phyloP scores from a whole-genome alignment of 257 asterid species.

The Parsonsia alboflavescens region DNA sequence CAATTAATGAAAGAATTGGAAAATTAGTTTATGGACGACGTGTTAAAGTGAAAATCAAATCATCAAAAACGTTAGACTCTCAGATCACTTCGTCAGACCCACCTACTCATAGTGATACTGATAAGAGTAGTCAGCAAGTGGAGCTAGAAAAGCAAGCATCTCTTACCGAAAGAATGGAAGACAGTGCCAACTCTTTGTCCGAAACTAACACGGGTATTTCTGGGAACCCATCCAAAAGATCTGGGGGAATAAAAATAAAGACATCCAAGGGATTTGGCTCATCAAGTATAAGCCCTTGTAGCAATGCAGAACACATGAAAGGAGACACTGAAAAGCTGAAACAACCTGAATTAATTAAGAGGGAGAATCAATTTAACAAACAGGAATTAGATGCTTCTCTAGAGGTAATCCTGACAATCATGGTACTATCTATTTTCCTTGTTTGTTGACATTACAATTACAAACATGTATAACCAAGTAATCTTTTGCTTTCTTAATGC shows the following conservation, averaged over 20 bases:
- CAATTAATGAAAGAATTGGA: conserved; percentile 41
- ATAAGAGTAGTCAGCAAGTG: conserved; percentile 57
- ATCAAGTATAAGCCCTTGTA: conserved; percentile 83
- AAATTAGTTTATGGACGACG: conserved; percentile 61
- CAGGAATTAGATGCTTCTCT: conserved; percentile 70
- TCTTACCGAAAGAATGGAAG: conserved; percentile 65
- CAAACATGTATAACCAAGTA: neutral
- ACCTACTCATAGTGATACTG: conserved; percentile 63
- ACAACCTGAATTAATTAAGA: conserved; percentile 36
- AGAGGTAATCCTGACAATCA: conserved; percentile 51
- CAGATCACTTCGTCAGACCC: conserved; percentile 53
- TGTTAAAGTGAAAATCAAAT: conserved; percentile 85
- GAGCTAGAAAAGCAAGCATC: conserved; percentile 52
- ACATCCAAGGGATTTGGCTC: conserved; percentile 71
- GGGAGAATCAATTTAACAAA: conserved; percentile 46
- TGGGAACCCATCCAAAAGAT: conserved; percentile 44
- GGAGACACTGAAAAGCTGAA: conserved; percentile 57
- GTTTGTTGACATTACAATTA: conserved; percentile 6
- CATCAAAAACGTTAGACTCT: conserved; percentile 60
- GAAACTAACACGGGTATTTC: conserved; percentile 47
- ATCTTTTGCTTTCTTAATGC: conserved; percentile 19
- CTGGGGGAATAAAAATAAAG: conserved; percentile 65
- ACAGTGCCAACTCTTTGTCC: conserved; percentile 74
- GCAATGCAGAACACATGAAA: conserved; percentile 53
- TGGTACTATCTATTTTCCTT: conserved; percentile 9